Evolutionary conservation across 805 yeast species (phyloP).

Genomic region (Candida glaebosa): DNA sequence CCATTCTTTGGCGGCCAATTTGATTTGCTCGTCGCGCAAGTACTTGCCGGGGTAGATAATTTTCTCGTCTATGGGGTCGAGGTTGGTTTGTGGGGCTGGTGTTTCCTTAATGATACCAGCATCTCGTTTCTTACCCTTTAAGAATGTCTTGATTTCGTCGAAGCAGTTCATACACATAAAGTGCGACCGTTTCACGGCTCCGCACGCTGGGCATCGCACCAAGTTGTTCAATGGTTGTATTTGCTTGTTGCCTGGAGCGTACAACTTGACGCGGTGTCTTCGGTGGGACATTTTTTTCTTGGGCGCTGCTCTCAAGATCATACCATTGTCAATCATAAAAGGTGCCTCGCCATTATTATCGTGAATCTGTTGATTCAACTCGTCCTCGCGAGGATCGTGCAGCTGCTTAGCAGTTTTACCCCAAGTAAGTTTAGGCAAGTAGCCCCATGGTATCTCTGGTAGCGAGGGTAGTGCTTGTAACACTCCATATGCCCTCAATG

Average conservation of each 20-base stretch:
- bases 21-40: conserved; percentile 30
- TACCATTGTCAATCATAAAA: conserved; percentile 60
- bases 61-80: conserved; percentile 59
- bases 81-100: conserved; percentile 24
- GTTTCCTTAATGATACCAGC: conserved; percentile 11
- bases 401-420: background rate
- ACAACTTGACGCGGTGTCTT: conserved; percentile 78
- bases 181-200: conserved; percentile 85
- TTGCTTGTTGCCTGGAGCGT: conserved; percentile 81
- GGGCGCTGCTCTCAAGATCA: conserved; percentile 79
- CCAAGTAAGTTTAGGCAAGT: conserved; percentile 11
- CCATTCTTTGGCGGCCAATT: conserved; percentile 40
- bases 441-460: conserved; percentile 8
- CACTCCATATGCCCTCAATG: conserved; percentile 16
- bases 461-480: conserved; percentile 10
- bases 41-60: conserved; percentile 73
- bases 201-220: conserved; percentile 94
- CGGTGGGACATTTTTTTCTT: conserved; percentile 88
- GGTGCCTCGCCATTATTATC: conserved; percentile 28
- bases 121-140: conserved; percentile 51
- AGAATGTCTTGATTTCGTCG: conserved; percentile 68
- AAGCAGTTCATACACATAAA: conserved; percentile 92
- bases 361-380: conserved; percentile 38
- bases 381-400: conserved; percentile 27
- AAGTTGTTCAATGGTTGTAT: conserved; percentile 70